A percentile compares a stretch with the other conserved stretches of the same genome.
phyloP scores from a whole-genome alignment of 2,329 filamentous ascomycete genomes.

The Shiraia sp. region DNA sequence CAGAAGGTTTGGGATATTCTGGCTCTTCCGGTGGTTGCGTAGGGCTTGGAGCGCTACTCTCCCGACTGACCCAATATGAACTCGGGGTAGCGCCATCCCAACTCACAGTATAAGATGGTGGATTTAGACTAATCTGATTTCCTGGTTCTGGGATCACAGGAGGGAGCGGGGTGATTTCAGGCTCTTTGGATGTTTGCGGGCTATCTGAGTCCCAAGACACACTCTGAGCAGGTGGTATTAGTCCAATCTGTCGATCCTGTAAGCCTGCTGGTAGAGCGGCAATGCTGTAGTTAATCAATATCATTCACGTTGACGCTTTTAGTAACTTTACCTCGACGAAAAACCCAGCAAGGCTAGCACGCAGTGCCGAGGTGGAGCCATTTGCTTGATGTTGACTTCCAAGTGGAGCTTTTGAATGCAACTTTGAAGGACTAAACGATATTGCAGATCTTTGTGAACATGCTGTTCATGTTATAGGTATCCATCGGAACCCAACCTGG shows the following conservation, averaged over 20 bases:
- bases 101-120: slow-evolving; percentile 6
- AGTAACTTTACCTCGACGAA: slow-evolving; percentile 24
- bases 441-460: slow-evolving; percentile 6
- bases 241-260: slow-evolving; percentile 20
- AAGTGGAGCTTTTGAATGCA: slow-evolving; percentile 5
- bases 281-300: slow-evolving; percentile 17
- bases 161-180: slow-evolving; percentile 5
- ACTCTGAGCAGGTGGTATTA: slow-evolving; percentile 19
- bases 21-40: slow-evolving; percentile 8
- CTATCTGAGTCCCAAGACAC: slow-evolving; percentile 20
- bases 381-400: slow-evolving; percentile 9
- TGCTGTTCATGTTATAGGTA: slow-evolving; percentile 30
- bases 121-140: slow-evolving; percentile 9
- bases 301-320: no score
- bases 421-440: slow-evolving; percentile 10
- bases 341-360: slow-evolving; percentile 32
- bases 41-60: slow-evolving; percentile 4
- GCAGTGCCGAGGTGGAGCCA: slow-evolving; percentile 29
- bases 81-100: no score
- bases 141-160: slow-evolving; percentile 11
- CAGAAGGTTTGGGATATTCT: slow-evolving; percentile 7
- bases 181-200: slow-evolving; percentile 11
- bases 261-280: slow-evolving; percentile 23
- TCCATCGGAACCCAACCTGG: slow-evolving; percentile 12
- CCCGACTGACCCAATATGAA: slow-evolving; percentile 16